These are phyloP conservation scores for Elongisporangium senticosum DNA, from an alignment of 352 stramenopile species.

Conservation along the genomic window DNA sequence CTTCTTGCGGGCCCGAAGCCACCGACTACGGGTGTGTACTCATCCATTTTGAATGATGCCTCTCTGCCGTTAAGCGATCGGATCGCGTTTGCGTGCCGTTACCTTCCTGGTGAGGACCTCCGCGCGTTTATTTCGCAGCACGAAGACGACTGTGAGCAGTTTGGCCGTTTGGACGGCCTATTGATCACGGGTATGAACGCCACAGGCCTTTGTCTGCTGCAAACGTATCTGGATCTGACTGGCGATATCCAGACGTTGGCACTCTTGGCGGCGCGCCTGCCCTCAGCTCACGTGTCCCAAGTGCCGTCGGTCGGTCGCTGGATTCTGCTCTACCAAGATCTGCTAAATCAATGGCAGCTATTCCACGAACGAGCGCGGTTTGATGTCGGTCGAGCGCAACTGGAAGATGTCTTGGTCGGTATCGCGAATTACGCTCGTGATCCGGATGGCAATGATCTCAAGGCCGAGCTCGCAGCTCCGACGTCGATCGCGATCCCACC, in stretches of 20 bases:
- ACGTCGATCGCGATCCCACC: slow-evolving; percentile 57
- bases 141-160: slow-evolving; percentile 74
- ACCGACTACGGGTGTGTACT: slow-evolving; percentile 40
- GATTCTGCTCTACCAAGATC: slow-evolving; percentile 88
- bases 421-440: slow-evolving; percentile 58
- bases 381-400: slow-evolving; percentile 88
- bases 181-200: slow-evolving; percentile 85
- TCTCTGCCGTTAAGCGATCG: slow-evolving; percentile 86
- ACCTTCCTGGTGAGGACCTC: slow-evolving; percentile 81
- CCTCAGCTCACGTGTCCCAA: slow-evolving; percentile 51
- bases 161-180: slow-evolving; percentile 87
- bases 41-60: slow-evolving; percentile 80
- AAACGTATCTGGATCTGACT: slow-evolving; percentile 88
- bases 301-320: slow-evolving; percentile 68
- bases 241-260: slow-evolving; percentile 92
- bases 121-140: slow-evolving; percentile 72
- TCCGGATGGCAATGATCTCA: slow-evolving; percentile 35
- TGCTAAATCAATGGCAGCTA: slow-evolving; percentile 93
- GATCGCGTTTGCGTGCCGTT: slow-evolving; percentile 90
- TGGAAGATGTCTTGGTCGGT: slow-evolving; percentile 81
- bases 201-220: slow-evolving; percentile 82
- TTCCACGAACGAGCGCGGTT: slow-evolving; percentile 91
- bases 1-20: slow-evolving; percentile 22
- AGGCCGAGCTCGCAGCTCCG: slow-evolving; percentile 34
- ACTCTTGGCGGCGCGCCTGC: slow-evolving; percentile 68